Percentiles rank a stretch among this genome's conserved stretches.
These are phyloP conservation scores for Sporobolus alterniflorus DNA, from an alignment of 202 grass and related monocot genomes.

Conservation along the genomic window DNA sequence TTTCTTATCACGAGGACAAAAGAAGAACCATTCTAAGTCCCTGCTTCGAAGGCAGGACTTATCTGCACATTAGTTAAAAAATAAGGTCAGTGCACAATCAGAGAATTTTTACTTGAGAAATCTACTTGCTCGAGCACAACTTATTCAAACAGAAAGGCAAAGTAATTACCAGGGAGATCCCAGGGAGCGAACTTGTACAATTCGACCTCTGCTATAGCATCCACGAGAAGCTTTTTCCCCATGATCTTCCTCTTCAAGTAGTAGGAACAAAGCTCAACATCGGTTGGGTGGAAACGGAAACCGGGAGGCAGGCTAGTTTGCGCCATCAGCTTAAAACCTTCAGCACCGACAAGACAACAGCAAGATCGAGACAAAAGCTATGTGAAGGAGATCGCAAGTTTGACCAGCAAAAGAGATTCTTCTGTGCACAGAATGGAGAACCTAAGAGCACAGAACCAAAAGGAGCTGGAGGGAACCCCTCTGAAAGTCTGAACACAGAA, in stretches of 20 bases:
- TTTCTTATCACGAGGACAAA: constrained; percentile 84
- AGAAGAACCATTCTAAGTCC: constrained; percentile 98
- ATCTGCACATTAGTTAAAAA: constrained; percentile 39
- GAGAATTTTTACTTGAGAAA: not conserved
- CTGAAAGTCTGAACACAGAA: constrained; percentile 2
- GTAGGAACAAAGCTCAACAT: constrained; percentile 85
- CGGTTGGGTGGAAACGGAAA: constrained; percentile 92
- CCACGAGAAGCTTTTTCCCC: constrained; percentile 62
- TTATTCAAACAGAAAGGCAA: not conserved
- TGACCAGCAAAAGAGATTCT: constrained; percentile 6
- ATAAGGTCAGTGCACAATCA: not conserved
- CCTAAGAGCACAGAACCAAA: not conserved
- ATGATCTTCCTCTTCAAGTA: constrained; percentile 95
- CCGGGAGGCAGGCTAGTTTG: constrained; percentile 72
- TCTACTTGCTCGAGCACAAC: not conserved
- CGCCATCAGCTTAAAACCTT: constrained; percentile 47
- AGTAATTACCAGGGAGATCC: constrained; percentile 85
- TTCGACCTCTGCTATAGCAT: constrained; percentile 80
- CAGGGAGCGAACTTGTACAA: constrained; percentile 92
- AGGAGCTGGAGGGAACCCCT: not conserved
- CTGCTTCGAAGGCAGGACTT: constrained; percentile 73
- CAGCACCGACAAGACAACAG: constrained; percentile 20
- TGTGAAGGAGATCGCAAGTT: constrained; percentile 18
- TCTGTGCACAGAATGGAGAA: not conserved
- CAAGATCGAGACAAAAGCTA: constrained; percentile 29